Base-by-base conservation (phyloP, 2,329 filamentous ascomycete genomes). In the Sordariomycetes sp. region DNA sequence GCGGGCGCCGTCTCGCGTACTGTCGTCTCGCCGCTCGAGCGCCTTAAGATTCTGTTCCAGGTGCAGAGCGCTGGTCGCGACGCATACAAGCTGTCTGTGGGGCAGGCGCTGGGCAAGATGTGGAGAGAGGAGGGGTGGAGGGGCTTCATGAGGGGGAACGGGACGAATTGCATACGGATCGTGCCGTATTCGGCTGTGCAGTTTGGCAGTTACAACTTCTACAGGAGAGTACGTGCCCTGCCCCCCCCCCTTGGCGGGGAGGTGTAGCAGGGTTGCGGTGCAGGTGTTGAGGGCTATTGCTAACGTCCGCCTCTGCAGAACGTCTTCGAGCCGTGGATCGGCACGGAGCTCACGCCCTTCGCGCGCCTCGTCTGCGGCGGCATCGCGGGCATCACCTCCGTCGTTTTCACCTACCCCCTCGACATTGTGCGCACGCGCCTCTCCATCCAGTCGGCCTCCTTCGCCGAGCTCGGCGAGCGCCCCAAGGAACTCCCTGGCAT, bases 141-240 rank as follows among this genome's bases (percentile, higher is more conserved):
- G 69, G 94, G 94, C 0, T 95, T 97, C 72, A 95, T 99, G 91
- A 84, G 90, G 63, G 94, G 94, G 56, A 99, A 99, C 69, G 94
- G 94, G 61, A 96, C 91, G 60, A 99, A 99, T 71, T 99, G 94
- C 77, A 89, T 99, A 65, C 89, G 94, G 61, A 99, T 99, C 63
- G 90, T 99, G 56, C 94, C 94, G 4, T 99, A 99, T 71, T 97
- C 92, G 54, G 94, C 94, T 12, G 94, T 97, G 48, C 94, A 99
- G 68, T 99, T 99, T 71, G 92, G 92, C 64, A 95, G 90, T 68
- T 99, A 97, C 76, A 97, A 95, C 69, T 84, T 97, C 63, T 99
- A 99, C 74, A 96, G 95, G 72, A 81, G 84, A 74, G 91, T 95
- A 74, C 69, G 85, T 73, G 25, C 51, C 58, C 28, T 45, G 54